Evolutionary conservation across 1,284 basidiomycete genomes (phyloP).

Genomic region (Puccinia horiana): DNA sequence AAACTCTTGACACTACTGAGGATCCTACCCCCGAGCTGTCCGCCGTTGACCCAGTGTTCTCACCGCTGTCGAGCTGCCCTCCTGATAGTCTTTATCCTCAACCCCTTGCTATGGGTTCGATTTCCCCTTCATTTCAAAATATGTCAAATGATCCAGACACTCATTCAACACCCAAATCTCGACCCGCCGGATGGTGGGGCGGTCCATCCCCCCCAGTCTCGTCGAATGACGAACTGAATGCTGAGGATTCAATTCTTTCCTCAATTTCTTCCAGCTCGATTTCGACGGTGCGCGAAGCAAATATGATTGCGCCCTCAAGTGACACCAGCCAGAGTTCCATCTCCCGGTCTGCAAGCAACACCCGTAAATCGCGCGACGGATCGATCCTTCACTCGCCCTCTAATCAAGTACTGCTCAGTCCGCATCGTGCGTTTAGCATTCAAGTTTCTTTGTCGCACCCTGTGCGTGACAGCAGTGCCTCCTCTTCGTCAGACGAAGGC

Average conservation of each 20-base stretch:
- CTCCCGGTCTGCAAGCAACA: neutral
- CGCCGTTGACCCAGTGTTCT: neutral
- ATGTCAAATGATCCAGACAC: neutral
- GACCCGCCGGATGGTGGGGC: slow-evolving; percentile 8
- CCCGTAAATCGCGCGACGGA: neutral
- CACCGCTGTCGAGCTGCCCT: neutral
- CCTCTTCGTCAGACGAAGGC: neutral
- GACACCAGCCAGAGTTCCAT: neutral
- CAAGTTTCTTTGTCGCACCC: neutral
- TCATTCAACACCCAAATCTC: slow-evolving; percentile 27
- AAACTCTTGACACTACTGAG: neutral
- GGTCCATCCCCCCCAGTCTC: slow-evolving; percentile 13
- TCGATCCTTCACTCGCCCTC: neutral
- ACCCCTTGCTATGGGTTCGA: slow-evolving; percentile 1
- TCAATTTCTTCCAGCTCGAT: slow-evolving; percentile 13
- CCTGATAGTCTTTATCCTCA: neutral
- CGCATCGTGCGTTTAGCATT: neutral
- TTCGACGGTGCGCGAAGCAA: neutral
- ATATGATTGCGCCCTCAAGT: too few species aligned
- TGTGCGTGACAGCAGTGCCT: neutral
- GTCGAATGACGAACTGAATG: neutral
- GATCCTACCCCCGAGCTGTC: neutral
- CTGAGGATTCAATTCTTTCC: slow-evolving; percentile 11
- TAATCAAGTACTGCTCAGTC: neutral
- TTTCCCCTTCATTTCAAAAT: neutral